These are phyloP conservation scores for Phytophthora quininea DNA, from an alignment of 352 stramenopile genomes.

Conservation along the genomic window DNA sequence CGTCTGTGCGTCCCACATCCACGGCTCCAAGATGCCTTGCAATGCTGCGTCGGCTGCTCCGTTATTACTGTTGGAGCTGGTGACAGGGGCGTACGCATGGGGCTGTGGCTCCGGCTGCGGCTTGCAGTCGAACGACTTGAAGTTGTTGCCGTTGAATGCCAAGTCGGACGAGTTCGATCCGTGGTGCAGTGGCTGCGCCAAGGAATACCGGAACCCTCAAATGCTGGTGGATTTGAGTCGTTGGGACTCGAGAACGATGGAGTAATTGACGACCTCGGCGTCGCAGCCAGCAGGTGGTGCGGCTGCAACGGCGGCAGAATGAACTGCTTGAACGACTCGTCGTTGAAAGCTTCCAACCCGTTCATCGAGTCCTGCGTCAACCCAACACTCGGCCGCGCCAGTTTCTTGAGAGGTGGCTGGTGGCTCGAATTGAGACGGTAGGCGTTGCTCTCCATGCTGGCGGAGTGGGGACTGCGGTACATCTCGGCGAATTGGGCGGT, in stretches of 20 bases:
- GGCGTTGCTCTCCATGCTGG: conserved; percentile 26
- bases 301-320: conserved; percentile 53
- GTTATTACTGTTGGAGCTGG: conserved; percentile 13
- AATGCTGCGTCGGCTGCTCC: conserved; percentile 37
- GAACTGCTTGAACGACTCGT: conserved; percentile 55
- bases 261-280: conserved; percentile 25
- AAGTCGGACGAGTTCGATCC: conserved; percentile 10
- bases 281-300: conserved; percentile 44
- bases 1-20: conserved; percentile 63
- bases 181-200: conserved; percentile 18
- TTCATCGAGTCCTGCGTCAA: conserved; percentile 33
- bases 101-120: conserved; percentile 30
- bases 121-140: conserved; percentile 37
- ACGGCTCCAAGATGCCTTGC: conserved; percentile 60
- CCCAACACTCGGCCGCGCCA: conserved; percentile 39
- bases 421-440: conserved; percentile 42
- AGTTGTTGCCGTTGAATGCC: conserved; percentile 13
- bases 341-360: conserved; percentile 60
- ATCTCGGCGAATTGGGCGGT: conserved; percentile 24
- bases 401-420: conserved; percentile 60
- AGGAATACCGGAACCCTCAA: conserved; percentile 42
- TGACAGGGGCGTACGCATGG: conserved; percentile 36
- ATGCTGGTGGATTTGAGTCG: conserved; percentile 17
- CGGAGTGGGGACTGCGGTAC: conserved; percentile 36
- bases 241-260: conserved; percentile 29